Conservation (phyloP, 2,329 filamentous ascomycete genomes). For the Bipolaris gigantea region DNA sequence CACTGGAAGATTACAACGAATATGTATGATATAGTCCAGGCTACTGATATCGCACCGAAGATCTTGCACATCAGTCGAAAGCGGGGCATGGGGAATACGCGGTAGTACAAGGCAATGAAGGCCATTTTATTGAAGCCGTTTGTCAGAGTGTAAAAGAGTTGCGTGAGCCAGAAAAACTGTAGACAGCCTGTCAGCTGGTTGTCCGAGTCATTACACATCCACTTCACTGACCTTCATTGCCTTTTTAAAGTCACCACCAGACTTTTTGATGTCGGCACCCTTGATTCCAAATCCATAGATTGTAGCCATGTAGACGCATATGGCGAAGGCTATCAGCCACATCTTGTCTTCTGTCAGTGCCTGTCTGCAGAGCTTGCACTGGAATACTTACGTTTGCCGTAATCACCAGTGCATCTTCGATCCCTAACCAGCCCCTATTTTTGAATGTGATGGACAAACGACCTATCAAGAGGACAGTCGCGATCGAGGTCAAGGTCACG, state of each 20-base stretch:
- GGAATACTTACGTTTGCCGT: constrained; percentile 20
- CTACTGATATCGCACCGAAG: constrained; percentile 18
- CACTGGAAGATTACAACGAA: constrained; percentile 29
- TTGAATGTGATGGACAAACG: constrained; percentile 24
- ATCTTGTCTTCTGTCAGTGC: constrained; percentile 14
- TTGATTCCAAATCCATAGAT: constrained; percentile 28
- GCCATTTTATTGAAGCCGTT: constrained; percentile 34
- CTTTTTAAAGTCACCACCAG: constrained; percentile 20
- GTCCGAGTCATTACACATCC: neutral
- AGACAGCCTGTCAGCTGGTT: neutral
- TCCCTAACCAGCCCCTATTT: constrained; percentile 30
- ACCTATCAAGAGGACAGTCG: constrained; percentile 18
- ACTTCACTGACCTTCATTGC: constrained; percentile 22
- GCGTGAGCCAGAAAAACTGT: constrained; percentile 30
- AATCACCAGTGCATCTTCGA: constrained; percentile 31
- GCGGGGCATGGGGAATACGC: constrained; percentile 23
- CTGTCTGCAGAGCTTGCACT: neutral
- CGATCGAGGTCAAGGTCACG: constrained; percentile 20
- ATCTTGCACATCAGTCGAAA: constrained; percentile 23
- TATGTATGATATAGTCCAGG: constrained; percentile 22
- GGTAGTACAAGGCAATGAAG: constrained; percentile 29
- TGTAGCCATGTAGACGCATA: constrained; percentile 18
- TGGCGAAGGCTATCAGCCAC: constrained; percentile 16
- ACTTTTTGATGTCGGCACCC: constrained; percentile 18
- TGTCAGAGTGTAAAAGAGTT: constrained; percentile 27